Conservation (phyloP, 129 eudicot genomes). For the Mikania micrantha region DNA sequence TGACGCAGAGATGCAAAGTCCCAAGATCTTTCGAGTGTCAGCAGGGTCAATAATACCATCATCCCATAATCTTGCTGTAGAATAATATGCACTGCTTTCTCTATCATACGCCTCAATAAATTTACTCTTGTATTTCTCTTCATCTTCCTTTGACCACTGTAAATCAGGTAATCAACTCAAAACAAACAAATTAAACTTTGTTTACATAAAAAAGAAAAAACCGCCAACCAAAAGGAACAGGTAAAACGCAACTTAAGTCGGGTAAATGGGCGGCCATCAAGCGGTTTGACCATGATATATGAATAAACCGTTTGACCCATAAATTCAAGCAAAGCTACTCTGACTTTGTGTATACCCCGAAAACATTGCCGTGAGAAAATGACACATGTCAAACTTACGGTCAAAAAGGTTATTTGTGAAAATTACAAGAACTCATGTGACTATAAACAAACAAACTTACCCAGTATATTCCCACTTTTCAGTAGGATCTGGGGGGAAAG, state of each 20-base stretch:
- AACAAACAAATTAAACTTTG: too few species aligned
- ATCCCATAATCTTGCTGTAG: conserved; percentile 97
- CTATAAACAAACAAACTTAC: too few species aligned
- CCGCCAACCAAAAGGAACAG: neutral
- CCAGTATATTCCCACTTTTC: too few species aligned
- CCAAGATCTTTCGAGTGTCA: conserved; percentile 74
- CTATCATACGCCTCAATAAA: conserved; percentile 75
- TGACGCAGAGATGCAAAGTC: conserved; percentile 79
- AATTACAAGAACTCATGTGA: neutral
- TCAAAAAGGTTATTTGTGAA: too few species aligned
- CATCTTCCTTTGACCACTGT: conserved; percentile 89
- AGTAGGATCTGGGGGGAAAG: too few species aligned
- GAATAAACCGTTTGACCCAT: neutral
- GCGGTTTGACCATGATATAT: neutral
- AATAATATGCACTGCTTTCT: conserved; percentile 86
- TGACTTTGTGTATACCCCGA: neutral
- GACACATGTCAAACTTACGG: neutral
- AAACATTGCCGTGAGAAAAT: neutral
- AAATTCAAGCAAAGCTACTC: neutral
- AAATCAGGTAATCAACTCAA: neutral
- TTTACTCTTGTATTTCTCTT: conserved; percentile 60
- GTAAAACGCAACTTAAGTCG: too few species aligned
- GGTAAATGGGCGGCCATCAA: neutral
- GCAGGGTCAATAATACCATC: conserved; percentile 97
- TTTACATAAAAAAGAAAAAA: too few species aligned